phyloP scores from a whole-genome alignment of 768 basidiomycete species.

The Lentinus brumalis region DNA sequence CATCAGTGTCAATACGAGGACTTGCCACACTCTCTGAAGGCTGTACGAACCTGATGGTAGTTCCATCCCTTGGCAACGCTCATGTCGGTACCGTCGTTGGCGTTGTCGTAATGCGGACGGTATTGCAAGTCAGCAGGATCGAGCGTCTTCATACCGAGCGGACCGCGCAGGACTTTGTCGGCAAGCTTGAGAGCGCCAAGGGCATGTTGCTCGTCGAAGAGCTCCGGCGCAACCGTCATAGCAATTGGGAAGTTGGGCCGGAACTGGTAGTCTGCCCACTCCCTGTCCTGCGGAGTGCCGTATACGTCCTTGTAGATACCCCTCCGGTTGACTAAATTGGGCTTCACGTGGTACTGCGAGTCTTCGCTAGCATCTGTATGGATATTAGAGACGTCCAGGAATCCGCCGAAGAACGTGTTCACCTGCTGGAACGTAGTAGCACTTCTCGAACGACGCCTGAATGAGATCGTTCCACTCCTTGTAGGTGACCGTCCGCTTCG shows the following conservation, averaged over 20 bases:
- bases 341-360: conserved; percentile 64
- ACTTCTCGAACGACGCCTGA: conserved; percentile 84
- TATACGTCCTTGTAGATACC: conserved; percentile 99
- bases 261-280: conserved; percentile 98
- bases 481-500: conserved; percentile 75
- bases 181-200: conserved; percentile 78
- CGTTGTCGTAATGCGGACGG: conserved; percentile 89
- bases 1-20: conserved; percentile 7
- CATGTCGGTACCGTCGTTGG: conserved; percentile 85
- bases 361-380: conserved; percentile 71
- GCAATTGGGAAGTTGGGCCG: conserved; percentile 93
- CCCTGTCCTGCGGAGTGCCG: conserved; percentile 81
- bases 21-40: not conserved
- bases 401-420: not conserved
- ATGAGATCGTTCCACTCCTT: conserved; percentile 88
- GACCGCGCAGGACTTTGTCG: conserved; percentile 78
- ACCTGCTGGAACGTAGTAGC: conserved; percentile 45
- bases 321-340: conserved; percentile 77
- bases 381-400: not conserved
- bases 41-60: conserved; percentile 75
- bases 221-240: conserved; percentile 95
- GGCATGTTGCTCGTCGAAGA: conserved; percentile 83
- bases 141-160: conserved; percentile 95
- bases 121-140: conserved; percentile 89
- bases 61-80: conserved; percentile 91